Evolutionary conservation across 148 eudicot genomes (phyloP), one percentile per base, ranked within the genome.

Genomic region (Dysphania ambrosioides): DNA sequence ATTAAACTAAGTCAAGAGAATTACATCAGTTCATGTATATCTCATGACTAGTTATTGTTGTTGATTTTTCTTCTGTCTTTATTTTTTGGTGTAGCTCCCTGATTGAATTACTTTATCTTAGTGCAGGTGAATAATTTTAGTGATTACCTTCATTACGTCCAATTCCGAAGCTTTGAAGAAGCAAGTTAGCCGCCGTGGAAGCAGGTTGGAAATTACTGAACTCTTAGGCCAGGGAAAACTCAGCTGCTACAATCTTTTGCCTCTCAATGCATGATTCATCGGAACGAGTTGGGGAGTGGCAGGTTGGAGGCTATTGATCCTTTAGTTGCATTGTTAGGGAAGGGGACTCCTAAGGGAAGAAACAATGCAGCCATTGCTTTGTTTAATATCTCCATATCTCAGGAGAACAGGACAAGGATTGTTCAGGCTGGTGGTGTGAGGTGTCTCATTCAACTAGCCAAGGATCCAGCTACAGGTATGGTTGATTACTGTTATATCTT

Each of bases 201-300:
- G 66, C 66, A 68, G 86, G 75, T 81, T 81, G 47, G 83, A 79
- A 78, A 79, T 93, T 79, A 83, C 91, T 53, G 90, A 89, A 78
- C 74, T 77, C 66, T 75, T 93, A 93, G 78, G 97, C 98, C 32
- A 87, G 82, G 81, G 97, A 91, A 75, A 93, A 93, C 79, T 84
- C 98, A 6, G 98, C 98, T 71, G 98, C 98, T 24, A 93, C 98
- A 23, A 95, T 93, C 66, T 93, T 91, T 68, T 87, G 95, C 79
- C 91, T 93, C 65, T 93, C 98, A 94, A n/a, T n/a, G n/a, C 0
- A 93, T 89, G 72, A 87, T 91, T 21, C 95, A 89, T 78, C 93
- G 89, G 24, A 88, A 89, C 82, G 91, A 91, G 75, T 77, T 85
- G 11, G 85, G 71, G 79, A 93, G 91, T 42, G 98, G 98, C 63